Evolutionary conservation across 108 stramenopile genomes (phyloP), one percentile per base, ranked within the genome.

Genomic region (Chaetoceros tenuissimus): DNA sequence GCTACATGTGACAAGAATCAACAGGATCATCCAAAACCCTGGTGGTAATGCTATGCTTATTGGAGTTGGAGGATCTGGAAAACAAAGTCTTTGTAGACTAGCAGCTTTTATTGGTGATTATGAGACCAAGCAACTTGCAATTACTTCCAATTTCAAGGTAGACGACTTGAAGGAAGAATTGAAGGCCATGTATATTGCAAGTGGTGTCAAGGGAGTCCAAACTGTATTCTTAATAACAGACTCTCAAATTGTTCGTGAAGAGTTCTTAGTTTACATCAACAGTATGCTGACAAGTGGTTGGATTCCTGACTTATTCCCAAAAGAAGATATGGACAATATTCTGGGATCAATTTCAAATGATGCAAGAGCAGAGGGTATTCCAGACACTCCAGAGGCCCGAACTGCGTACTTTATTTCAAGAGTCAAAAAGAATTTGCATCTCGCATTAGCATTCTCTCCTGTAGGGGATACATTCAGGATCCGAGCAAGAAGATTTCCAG

Each of bases 261-360:
- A 75, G 48, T 92, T 94, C 71, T 78, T 94, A 21, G 89, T 92
- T 26, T 88, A 93, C 65, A 87, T 94, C 49, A 91, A 90, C 65
- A 83, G 82, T n/a, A 82, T 94, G 25, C 67, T 94, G 48, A 80
- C 87, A 3, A 82, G 78, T 52, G 90, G 91, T 20, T 92, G 91
- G 91, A 81, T 94, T 31, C 73, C 85, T 30, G 89, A 88, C 49
- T 79, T 94, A 19, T 88, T 94, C 63, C 63, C 85, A 31, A 90
- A 89, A 67, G 94, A 94, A 25, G 93, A 94, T 24, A 62, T 88
- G 28, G 85, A 87, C 43, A 78, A 63, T 34, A 80, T 92, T 68
- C 55, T 87, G 0, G 89, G 73, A 18, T 68, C 68, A 0, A 61
- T 92, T 3, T 67, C 80, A 56, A 84, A 78, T 49, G 90, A 90